Conservation (phyloP, 2,329 filamentous ascomycete species). For the Peltaster fructicola region DNA sequence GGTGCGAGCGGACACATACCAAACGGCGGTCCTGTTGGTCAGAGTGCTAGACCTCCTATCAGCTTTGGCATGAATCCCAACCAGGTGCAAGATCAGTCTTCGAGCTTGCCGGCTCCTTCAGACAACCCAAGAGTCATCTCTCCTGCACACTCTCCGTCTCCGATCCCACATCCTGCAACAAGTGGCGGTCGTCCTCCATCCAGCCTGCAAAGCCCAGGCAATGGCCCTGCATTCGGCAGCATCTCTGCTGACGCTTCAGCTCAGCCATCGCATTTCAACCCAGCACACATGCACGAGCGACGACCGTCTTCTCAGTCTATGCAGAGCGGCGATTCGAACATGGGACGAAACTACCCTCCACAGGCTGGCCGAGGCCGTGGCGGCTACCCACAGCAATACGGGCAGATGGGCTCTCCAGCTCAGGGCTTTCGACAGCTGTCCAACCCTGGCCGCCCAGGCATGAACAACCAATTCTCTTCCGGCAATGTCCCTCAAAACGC, state of each 20-base stretch:
- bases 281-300: conserved; percentile 52
- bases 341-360: conserved; percentile 23
- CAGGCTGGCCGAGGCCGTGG: conserved; percentile 33
- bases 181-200: conserved; percentile 73
- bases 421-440: conserved; percentile 33
- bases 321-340: conserved; percentile 47
- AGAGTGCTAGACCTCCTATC: conserved; percentile 40
- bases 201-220: conserved; percentile 49
- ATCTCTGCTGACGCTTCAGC: conserved; percentile 45
- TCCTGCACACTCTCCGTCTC: conserved; percentile 75
- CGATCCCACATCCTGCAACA: conserved; percentile 75
- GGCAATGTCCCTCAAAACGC: no score
- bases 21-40: conserved; percentile 53
- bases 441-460: conserved; percentile 23
- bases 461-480: no score
- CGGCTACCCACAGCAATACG: conserved; percentile 34
- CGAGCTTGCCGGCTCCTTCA: conserved; percentile 33
- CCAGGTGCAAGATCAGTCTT: conserved; percentile 47
- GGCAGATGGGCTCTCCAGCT: conserved; percentile 36
- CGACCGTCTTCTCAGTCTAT: conserved; percentile 74
- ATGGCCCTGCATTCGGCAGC: conserved; percentile 65
- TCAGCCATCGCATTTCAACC: conserved; percentile 4
- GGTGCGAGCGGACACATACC: conserved; percentile 57
- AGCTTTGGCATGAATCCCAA: conserved; percentile 62
- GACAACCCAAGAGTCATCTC: conserved; percentile 59